Base-by-base conservation (phyloP, 768 basidiomycete species). In the Phylloporus arenicola region DNA sequence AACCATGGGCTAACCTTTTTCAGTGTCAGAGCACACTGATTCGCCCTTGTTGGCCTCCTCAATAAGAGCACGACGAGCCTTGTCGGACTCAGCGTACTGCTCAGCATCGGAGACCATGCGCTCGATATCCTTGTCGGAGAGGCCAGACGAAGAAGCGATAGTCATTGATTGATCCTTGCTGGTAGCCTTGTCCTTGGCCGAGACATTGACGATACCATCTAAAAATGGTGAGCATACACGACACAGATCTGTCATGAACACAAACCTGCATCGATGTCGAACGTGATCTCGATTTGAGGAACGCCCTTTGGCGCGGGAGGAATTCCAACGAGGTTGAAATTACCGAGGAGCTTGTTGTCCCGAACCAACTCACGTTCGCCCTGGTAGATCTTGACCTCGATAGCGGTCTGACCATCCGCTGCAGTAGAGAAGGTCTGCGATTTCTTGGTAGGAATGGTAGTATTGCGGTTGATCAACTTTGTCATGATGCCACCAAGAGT, bases 401-500 rank as follows among this genome's bases (percentile, higher is more conserved):
- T 97, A 33, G 95, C 94, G n/a, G 89, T 95, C 73, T 99, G 96
- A 46, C 96, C 95, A 55, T 99, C 96, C 34, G 95, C 95, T 35
- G 96, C 95, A 14, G 96, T 99, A 4, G 95, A 98, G 81, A 99
- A 98, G 39, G 87, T 88, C 70, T 98, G 95, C 0, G 92, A 93
- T 81, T 99, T 99, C 81, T 99, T 99, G 59, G 95, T 97, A 5
- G 96, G 96, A 72, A 98, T 98, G 51, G 96, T 98, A 11, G 96
- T 99, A 77, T 99, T 99, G 52, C 96, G 88, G 65, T 79, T 86
- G 73, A 99, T 99, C 39, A 99, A 82, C 72, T 97, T 95, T 57
- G 95, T 98, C 92, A 99, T 98, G 72, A 99, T 97, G 64, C 96
- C 96, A 58, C 96, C 94, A 55, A 97, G 91, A 11, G 95, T 98